Evolutionary conservation across 352 stramenopile species (phyloP), one percentile per base, ranked within the genome.

Genomic region (Phytophthora niederhauseri): DNA sequence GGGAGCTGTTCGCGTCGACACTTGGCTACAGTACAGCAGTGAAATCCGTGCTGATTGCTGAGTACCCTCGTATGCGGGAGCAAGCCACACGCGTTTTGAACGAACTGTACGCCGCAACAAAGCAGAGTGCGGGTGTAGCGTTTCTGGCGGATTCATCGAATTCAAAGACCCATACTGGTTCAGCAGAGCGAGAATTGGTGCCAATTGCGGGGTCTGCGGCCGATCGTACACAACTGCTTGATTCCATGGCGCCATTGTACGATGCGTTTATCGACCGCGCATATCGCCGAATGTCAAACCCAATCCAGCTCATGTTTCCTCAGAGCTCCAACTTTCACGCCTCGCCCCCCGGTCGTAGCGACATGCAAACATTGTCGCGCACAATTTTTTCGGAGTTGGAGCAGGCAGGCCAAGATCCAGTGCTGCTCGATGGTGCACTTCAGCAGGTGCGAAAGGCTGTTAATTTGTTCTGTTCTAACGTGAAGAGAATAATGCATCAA

Each of bases 241-340:
- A 93, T 24, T 77, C 85, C 9, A 91, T 96, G 80, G 60, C 68
- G 12, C 77, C 84, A 14, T 66, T 96, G 2, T 77, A 82, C 28
- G 84, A 94, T 22, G 82, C 80, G 6, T 96, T 92, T 74, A 84
- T 88, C 19, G 85, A 93, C 26, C 74, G 80, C 1, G 75, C 78
- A 4, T 89, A 87, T 43, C 75, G 81, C 9, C 80, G 83, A 2
- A 79, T 96, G 59, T 81, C 80, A 3, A 89, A 87, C 28, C 89
- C 87, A 45, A 92, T 96, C 43, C 76, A 94, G 66, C 85, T 96
- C 67, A 96, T 96, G 89, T 96, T 96, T 58, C 89, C 89, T 8
- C 83, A 94, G 36, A 94, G 84, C 68, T 73, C 83, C 19, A 90
- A 87, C 64, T 96, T 94, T 68, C 89, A 96, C 68, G 77, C 86